Base-by-base conservation (phyloP, 495 filamentous ascomycete genomes). In the Podospora fimiseda region DNA sequence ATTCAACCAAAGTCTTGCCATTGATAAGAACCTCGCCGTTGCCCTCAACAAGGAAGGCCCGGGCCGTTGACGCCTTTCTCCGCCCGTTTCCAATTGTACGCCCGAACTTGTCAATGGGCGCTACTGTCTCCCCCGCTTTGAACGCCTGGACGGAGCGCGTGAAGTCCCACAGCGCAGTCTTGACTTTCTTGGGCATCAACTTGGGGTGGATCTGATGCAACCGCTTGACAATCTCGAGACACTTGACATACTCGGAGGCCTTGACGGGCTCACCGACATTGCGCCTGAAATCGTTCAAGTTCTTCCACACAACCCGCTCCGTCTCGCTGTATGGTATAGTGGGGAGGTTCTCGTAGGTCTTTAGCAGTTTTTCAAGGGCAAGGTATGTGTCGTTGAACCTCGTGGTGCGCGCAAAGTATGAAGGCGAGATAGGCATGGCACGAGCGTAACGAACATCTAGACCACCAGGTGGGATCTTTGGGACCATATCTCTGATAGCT, bases 341-440 rank as follows among this genome's bases (percentile, higher is more conserved):
- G 0, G 93, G 93, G 18, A 97, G 81, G 6, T 78, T 70, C 39
- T 81, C 75, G 65, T 92, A 82, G 65, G 80, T 82, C 27, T 80
- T 80, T 48, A 86, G 70, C 18, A 97, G 77, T 9, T 77, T 64
- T 58, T 89, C 80, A 13, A 99, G 77, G 2, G 68, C 64, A 54
- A 99, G 79, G 59, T 87, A 78, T 64, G 86, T 80, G 69, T 99
- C 93, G 71, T 85, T 92, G 76, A 94, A 96, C 33, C 76, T 73
- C 2, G 90, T 87, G 37, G 80, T 85, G 27, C 83, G 85, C 55
- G 89, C 91, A 77, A 97, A 99, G 72, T 97, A 99, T 43, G 91
- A 89, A 2, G 88, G 86, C 7, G 93, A 96, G 0, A 79, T 76
- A 15, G 93, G 93, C 33, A 95, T 73, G 21, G 94, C 73, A 48